Conservation (phyloP, 176 grass and related monocot species). For the Aegilops umbellulata region DNA sequence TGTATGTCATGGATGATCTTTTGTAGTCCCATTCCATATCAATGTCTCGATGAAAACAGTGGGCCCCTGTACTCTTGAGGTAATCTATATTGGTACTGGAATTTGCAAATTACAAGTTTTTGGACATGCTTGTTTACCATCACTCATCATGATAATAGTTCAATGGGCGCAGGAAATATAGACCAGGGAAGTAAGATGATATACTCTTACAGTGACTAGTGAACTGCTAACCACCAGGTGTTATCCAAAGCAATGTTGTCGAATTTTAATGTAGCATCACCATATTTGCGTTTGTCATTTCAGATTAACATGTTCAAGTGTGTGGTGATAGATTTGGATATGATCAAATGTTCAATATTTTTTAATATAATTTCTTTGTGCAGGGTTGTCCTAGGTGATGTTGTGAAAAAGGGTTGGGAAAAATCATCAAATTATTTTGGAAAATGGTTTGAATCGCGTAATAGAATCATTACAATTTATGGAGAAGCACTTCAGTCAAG, state of each 20-base stretch:
- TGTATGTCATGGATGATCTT: neutral
- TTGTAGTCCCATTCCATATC: neutral
- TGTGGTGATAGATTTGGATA: constrained; percentile 16
- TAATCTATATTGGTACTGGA: constrained; percentile 18
- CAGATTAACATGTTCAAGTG: constrained; percentile 1
- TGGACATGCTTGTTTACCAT: constrained; percentile 10
- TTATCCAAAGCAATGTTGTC: neutral
- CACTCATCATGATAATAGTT: neutral
- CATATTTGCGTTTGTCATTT: constrained; percentile 17
- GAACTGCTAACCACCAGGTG: constrained; percentile 21
- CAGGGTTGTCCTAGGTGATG: constrained; percentile 63
- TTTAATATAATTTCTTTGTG: constrained; percentile 32
- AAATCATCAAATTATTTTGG: constrained; percentile 51
- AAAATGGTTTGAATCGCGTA: constrained; percentile 49
- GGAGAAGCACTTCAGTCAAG: constrained; percentile 57
- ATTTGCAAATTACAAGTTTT: neutral
- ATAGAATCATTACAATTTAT: constrained; percentile 66
- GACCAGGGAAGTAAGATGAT: neutral
- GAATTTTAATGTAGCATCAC: constrained; percentile 10
- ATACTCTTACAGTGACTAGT: neutral
- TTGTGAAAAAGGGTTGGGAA: constrained; percentile 55
- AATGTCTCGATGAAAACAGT: neutral
- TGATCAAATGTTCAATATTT: constrained; percentile 7
- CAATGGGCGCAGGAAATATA: neutral
- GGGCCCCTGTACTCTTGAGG: neutral